These are phyloP conservation scores for Cladosporium austrohemisphaericum DNA, from an alignment of 2,329 filamentous ascomycete species.

Conservation along the genomic window DNA sequence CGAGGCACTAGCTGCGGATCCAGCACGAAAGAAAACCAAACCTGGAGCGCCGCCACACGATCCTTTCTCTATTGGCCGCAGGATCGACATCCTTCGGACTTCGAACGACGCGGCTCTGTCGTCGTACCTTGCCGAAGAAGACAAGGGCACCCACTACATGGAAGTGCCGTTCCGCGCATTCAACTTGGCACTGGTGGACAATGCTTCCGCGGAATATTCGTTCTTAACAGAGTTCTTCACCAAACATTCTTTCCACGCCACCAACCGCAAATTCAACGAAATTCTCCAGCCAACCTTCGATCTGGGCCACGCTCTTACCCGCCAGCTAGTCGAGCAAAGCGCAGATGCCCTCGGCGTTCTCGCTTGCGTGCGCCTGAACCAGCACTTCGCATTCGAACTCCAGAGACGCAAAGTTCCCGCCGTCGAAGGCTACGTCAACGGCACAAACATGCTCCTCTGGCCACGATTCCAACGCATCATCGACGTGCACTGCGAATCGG, in stretches of 20 bases:
- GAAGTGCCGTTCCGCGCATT: slow-evolving; percentile 92
- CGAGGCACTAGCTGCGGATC: slow-evolving; percentile 69
- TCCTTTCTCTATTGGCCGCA: slow-evolving; percentile 81
- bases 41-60: slow-evolving; percentile 59
- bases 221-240: slow-evolving; percentile 90
- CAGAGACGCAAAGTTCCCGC: slow-evolving; percentile 87
- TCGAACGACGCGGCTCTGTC: slow-evolving; percentile 72
- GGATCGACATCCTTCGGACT: slow-evolving; percentile 75
- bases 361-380: slow-evolving; percentile 88
- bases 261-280: slow-evolving; percentile 78
- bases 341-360: slow-evolving; percentile 83
- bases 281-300: slow-evolving; percentile 87
- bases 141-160: slow-evolving; percentile 77
- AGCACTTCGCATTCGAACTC: slow-evolving; percentile 89
- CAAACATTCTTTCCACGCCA: slow-evolving; percentile 68
- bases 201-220: slow-evolving; percentile 89
- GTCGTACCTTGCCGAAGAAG: slow-evolving; percentile 87
- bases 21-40: slow-evolving; percentile 42
- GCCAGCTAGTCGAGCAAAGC: slow-evolving; percentile 68
- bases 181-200: slow-evolving; percentile 90
- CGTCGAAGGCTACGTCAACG: slow-evolving; percentile 88
- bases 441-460: slow-evolving; percentile 93
- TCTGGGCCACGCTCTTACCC: slow-evolving; percentile 75
- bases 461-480: slow-evolving; percentile 91
- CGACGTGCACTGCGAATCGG: slow-evolving; percentile 85